Conservation (phyloP, 2,329 filamentous ascomycete genomes). For the Tolypocladium endophyticum region DNA sequence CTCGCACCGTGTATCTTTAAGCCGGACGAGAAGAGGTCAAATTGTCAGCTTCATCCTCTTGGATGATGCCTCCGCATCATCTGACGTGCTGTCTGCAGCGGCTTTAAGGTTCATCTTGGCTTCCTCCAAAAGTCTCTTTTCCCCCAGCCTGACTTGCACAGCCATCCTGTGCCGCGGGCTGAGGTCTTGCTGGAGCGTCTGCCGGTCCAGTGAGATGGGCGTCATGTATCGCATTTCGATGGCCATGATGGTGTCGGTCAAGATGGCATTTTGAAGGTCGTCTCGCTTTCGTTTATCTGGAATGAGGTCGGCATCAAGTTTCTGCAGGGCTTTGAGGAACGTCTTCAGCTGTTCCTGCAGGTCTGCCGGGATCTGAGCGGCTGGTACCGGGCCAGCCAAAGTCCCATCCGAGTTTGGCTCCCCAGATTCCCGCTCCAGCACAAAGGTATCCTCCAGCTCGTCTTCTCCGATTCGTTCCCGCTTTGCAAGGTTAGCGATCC, state of each 20-base stretch:
- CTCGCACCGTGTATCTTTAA: background rate
- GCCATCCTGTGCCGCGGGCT: constrained; percentile 45
- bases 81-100: constrained; percentile 8
- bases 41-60: constrained; percentile 18
- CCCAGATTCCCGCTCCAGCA: constrained; percentile 47
- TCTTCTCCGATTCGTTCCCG: constrained; percentile 45
- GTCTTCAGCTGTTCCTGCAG: constrained; percentile 40
- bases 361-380: constrained; percentile 36
- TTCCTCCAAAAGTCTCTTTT: constrained; percentile 56
- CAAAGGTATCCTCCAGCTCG: constrained; percentile 64
- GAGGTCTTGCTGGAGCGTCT: constrained; percentile 22
- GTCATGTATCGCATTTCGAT: constrained; percentile 32
- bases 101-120: constrained; percentile 28
- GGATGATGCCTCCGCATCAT: constrained; percentile 12
- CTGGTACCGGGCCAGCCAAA: constrained; percentile 23
- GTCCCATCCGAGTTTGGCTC: constrained; percentile 41
- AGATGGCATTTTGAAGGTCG: constrained; percentile 29
- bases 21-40: constrained; percentile 4
- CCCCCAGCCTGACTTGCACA: constrained; percentile 55
- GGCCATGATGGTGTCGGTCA: constrained; percentile 26
- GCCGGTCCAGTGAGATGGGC: constrained; percentile 26
- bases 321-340: constrained; percentile 38
- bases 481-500: constrained; percentile 17
- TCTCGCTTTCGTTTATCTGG: constrained; percentile 40
- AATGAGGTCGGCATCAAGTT: constrained; percentile 28